Evolutionary conservation across 306 rosid species (phyloP).

Genomic region (Rosa lucieae): DNA sequence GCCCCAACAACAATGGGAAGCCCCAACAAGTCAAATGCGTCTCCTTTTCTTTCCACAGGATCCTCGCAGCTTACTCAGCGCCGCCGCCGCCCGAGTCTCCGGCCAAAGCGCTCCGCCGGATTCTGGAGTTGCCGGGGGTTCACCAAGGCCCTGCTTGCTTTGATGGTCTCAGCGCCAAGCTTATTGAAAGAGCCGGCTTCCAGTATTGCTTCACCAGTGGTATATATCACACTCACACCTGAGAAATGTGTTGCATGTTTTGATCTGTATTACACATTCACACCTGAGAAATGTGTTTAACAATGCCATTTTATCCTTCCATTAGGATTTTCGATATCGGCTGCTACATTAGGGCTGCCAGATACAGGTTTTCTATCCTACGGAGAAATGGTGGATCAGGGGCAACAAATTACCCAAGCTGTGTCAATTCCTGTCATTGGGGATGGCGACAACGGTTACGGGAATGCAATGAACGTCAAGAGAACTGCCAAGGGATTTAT

Average conservation of each 20-base stretch:
- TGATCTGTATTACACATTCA: not conserved
- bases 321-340: not conserved
- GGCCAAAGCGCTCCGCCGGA: conserved; percentile 56
- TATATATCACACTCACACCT: conserved; percentile 8
- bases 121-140: conserved; percentile 57
- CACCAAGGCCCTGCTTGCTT: conserved; percentile 87
- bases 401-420: no score
- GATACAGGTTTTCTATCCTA: no score
- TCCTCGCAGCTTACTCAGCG: no score
- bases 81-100: conserved; percentile 25
- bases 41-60: not conserved
- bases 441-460: no score
- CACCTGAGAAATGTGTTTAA: no score
- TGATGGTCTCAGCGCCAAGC: conserved; percentile 84
- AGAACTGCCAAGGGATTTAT: no score
- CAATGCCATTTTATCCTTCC: no score
- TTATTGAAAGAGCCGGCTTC: conserved; percentile 72
- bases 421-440: no score
- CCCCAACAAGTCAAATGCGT: conserved; percentile 4
- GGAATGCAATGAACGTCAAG: no score
- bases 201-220: conserved; percentile 79
- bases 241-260: not conserved
- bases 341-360: no score
- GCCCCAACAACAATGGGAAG: no score
- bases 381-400: no score